Base-by-base conservation (phyloP, 2,329 filamentous ascomycete genomes). In the Fusarium secorum region DNA sequence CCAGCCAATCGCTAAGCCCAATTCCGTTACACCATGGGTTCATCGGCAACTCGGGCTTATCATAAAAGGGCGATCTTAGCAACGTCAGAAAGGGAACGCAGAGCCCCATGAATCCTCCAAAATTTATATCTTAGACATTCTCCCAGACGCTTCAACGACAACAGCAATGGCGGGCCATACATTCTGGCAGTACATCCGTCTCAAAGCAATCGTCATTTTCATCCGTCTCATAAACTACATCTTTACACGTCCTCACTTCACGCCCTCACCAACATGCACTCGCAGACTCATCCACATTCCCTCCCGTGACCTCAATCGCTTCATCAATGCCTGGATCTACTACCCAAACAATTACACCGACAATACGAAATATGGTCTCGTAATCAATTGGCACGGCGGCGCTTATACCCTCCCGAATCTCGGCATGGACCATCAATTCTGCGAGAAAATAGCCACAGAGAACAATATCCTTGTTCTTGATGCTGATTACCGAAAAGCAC, bases 401-500 rank as follows among this genome's bases (percentile, higher is more conserved):
- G 81, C 77, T 2, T 79, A 76, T 26, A 75, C 78, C 3, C 73
- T 81, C 11, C 77, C 77, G 3, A 64, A 79, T n/a, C 77, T 82
- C 44, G 82, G 82, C 46, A 76, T 70, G 66, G 83, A 85, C 63
- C 76, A 80, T 36, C 54, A 66, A 10, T 85, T 79, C 70, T 83
- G 80, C 60, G 75, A 75, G 11, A 74, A 68, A 28, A 59, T 84
- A 28, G 76, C 78, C 11, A 64, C 67, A 3, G 71, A 78, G 7
- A 72, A 74, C 5, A 66, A 69, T 0, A 58, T 80, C 33, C 15
- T 72, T 2, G 74, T 78, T 11, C 44, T 80, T 1, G 77, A 80
- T 39, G 75, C 79, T 3, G 76, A 81, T 38, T 83, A 86, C 68
- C 80, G 82, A 24, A 78, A 82, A 62, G 80, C 79, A 1, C 84